Evolutionary conservation across 225 moss, liverwort and hornwort species (phyloP).

Genomic region (Pseudisothecium myosuroides): DNA sequence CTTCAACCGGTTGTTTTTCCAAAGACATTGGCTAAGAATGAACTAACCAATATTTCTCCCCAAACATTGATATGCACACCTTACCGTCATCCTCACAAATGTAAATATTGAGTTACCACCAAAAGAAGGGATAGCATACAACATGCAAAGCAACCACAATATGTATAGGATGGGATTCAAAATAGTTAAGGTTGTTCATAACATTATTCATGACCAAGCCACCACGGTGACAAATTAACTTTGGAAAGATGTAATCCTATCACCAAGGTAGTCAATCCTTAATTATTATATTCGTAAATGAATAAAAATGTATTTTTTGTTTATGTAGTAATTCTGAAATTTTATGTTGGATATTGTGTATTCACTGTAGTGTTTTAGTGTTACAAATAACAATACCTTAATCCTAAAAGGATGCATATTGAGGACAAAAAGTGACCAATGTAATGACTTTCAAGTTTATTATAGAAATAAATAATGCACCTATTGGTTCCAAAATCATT

Average conservation of each 20-base stretch:
- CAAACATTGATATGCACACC: background rate
- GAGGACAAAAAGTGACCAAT: background rate
- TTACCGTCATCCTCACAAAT: background rate
- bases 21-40: background rate
- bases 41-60: background rate
- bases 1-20: accelerated
- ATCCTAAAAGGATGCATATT: background rate
- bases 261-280: background rate
- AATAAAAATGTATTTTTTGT: background rate
- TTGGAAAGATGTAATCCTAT: background rate
- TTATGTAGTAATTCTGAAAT: background rate
- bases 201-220: background rate
- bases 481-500: background rate
- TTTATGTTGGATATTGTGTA: background rate
- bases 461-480: background rate
- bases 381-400: background rate
- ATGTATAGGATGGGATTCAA: background rate
- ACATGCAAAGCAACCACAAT: background rate
- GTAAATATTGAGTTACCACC: background rate
- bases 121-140: background rate
- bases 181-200: background rate
- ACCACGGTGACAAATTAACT: background rate
- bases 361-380: accelerated
- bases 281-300: accelerated
- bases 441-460: background rate